Conservation (phyloP, 345 rosid species). For the Sisymbrium irio region DNA sequence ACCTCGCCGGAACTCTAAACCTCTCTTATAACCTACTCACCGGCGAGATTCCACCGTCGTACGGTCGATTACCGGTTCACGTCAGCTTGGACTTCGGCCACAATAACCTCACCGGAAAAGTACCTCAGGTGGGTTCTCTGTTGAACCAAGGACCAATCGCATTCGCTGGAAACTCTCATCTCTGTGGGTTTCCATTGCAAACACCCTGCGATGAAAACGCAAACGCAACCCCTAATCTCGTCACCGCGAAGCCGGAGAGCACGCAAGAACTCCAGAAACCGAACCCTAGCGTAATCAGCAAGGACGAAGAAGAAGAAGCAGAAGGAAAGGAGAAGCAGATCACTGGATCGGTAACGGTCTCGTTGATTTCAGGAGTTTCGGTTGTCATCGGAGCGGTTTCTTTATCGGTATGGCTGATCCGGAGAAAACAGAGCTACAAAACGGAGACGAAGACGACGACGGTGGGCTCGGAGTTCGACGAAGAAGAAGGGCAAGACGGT, state of each 20-base stretch:
- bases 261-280: constrained; percentile 41
- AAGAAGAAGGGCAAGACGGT: constrained; percentile 55
- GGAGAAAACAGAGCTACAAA: constrained; percentile 48
- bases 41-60: constrained; percentile 66
- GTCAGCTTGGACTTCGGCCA: constrained; percentile 69
- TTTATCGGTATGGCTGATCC: constrained; percentile 54
- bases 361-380: constrained; percentile 61
- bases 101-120: constrained; percentile 79
- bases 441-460: constrained; percentile 38
- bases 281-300: constrained; percentile 12
- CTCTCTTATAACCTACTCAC: constrained; percentile 70
- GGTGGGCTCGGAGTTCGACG: constrained; percentile 58
- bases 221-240: constrained; percentile 13
- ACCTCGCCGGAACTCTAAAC: constrained; percentile 69
- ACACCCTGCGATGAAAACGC: constrained; percentile 50
- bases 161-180: constrained; percentile 63
- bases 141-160: constrained; percentile 88
- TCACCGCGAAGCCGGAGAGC: constrained; percentile 35
- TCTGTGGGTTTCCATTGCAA: constrained; percentile 91
- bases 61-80: constrained; percentile 62
- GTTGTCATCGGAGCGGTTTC: constrained; percentile 62
- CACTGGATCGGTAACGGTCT: constrained; percentile 50
- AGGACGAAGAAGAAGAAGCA: neutral
- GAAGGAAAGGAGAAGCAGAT: constrained; percentile 26
- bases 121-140: constrained; percentile 90